Conservation (phyloP, 306 rosid species). For the Acmispon strigosus region DNA sequence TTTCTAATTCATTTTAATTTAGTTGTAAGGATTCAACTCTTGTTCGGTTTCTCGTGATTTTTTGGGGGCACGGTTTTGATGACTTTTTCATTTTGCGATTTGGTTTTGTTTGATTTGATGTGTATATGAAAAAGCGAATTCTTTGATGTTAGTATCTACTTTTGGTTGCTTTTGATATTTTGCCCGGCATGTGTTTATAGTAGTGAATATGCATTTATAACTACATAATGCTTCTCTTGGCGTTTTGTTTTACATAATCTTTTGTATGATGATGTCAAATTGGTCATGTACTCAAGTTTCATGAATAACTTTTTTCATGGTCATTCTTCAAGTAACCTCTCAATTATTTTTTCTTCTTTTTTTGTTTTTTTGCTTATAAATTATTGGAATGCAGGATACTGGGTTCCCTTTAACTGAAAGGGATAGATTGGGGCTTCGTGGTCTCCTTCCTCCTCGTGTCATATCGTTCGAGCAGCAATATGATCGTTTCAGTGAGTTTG, state of each 20-base stretch:
- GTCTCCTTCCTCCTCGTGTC: constrained; percentile 96
- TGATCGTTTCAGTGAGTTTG: constrained; percentile 81
- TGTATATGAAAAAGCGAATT: not conserved
- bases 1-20: not conserved
- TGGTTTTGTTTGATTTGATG: not conserved
- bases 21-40: not conserved
- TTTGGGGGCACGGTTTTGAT: not conserved
- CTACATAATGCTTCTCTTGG: constrained; percentile 9
- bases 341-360: not conserved
- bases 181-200: not conserved
- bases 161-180: not conserved
- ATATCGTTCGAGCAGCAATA: constrained; percentile 95
- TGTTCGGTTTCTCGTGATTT: not conserved
- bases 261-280: not conserved
- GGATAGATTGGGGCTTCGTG: constrained; percentile 95
- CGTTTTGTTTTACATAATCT: not conserved
- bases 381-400: constrained; percentile 68
- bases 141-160: not conserved
- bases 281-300: not conserved
- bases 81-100: not conserved
- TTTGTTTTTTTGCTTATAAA: not conserved
- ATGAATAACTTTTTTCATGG: not conserved
- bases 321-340: not conserved
- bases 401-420: constrained; percentile 94
- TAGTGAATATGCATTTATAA: not conserved